Percentiles rank a stretch among this genome's conserved stretches.
phyloP scores from a whole-genome alignment of 176 grass and related monocot species.

The Oryza longistaminata region DNA sequence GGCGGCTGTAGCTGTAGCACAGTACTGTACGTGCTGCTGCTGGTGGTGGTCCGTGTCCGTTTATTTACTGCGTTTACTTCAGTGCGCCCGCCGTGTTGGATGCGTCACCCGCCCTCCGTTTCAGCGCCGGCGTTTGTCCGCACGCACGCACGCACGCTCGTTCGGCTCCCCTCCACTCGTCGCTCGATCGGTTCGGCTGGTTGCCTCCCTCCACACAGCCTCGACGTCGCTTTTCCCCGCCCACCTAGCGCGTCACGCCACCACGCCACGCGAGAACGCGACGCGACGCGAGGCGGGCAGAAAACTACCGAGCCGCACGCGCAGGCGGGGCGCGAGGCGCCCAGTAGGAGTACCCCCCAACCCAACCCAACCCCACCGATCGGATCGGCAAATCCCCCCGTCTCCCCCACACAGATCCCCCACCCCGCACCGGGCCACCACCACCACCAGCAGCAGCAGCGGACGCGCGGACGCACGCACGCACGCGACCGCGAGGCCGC shows the following conservation, averaged over 20 bases:
- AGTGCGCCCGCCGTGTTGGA: not conserved
- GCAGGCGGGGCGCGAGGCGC: not conserved
- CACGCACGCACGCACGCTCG: no score
- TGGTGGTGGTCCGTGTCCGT: not conserved
- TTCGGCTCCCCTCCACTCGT: not conserved
- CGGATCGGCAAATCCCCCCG: constrained; percentile 35
- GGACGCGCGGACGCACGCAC: not conserved
- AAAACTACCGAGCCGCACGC: not conserved
- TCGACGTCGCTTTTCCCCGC: not conserved
- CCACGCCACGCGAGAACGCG: not conserved
- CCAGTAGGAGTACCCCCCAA: not conserved
- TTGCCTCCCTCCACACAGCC: no score
- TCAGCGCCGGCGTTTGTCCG: not conserved
- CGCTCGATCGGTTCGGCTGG: not conserved
- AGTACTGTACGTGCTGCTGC: not conserved
- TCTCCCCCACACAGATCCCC: constrained; percentile 38
- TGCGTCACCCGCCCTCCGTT: not conserved
- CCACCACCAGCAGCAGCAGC: not conserved
- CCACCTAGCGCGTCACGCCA: not conserved
- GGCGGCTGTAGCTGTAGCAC: not conserved
- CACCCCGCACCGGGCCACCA: constrained; percentile 20
- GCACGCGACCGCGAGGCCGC: no score
- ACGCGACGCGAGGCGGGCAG: not conserved
- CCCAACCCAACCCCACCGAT: constrained; percentile 39
- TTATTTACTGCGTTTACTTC: not conserved